Percentiles rank a stretch among this genome's conserved stretches.
phyloP scores from a whole-genome alignment of 495 filamentous ascomycete species.

The Articulospora tetracladia region DNA sequence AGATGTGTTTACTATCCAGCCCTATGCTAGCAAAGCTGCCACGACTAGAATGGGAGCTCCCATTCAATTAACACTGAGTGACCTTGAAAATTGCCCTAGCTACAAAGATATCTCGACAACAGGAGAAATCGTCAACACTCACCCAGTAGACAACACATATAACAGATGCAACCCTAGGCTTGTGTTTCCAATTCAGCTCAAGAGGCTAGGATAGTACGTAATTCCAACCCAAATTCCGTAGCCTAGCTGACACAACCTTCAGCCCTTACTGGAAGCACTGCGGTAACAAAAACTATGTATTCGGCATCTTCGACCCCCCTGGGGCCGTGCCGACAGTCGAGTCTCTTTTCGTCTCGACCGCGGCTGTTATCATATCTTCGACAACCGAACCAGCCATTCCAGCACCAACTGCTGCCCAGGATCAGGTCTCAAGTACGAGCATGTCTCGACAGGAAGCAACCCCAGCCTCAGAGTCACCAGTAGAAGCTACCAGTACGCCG shows the following conservation, averaged over 20 bases:
- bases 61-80: conserved; percentile 9
- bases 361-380: not conserved
- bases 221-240: not conserved
- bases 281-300: conserved; percentile 3
- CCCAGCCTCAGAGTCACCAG: not conserved
- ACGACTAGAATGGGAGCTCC: conserved; percentile 11
- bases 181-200: conserved; percentile 10
- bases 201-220: conserved; percentile 18
- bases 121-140: not conserved
- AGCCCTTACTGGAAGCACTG: conserved; percentile 20
- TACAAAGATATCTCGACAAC: not conserved
- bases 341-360: conserved; percentile 5
- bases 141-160: conserved; percentile 9
- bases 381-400: not conserved
- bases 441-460: not conserved
- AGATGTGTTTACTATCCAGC: conserved; percentile 18
- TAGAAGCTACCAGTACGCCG: not conserved
- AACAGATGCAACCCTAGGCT: conserved; percentile 20
- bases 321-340: conserved; percentile 12
- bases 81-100: conserved; percentile 2
- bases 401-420: conserved; percentile 2
- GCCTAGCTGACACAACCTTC: not conserved
- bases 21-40: conserved; percentile 11
- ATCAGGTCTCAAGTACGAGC: not conserved
- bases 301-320: conserved; percentile 20